Percentiles rank a stretch among this genome's conserved stretches.
Conservation (phyloP, 148 eudicot species). For the Oxyria digyna region DNA sequence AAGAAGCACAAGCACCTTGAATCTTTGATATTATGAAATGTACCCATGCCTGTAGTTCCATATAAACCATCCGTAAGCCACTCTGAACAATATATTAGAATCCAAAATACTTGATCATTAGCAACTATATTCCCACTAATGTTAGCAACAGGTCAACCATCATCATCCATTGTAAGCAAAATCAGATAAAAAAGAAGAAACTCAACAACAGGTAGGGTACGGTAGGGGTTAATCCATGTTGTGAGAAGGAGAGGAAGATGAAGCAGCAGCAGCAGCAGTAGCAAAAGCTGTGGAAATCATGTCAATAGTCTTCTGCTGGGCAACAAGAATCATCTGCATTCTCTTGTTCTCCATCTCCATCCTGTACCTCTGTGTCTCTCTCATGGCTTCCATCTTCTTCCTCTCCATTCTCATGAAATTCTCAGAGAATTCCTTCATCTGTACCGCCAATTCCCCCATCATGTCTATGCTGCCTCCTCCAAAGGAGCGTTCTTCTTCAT, state of each 20-base stretch:
- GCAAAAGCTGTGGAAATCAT: slow-evolving; percentile 39
- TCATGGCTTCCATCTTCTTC: slow-evolving; percentile 66
- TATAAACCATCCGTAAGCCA: too few relatives aligned
- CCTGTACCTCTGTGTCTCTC: slow-evolving; percentile 37
- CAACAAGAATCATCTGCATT: slow-evolving; percentile 50
- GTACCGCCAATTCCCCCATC: slow-evolving; percentile 34
- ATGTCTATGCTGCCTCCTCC: slow-evolving; percentile 4
- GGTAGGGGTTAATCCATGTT: neutral
- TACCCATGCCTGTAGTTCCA: too few relatives aligned
- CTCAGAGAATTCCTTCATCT: slow-evolving; percentile 55
- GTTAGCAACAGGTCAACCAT: neutral
- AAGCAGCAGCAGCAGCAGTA: neutral
- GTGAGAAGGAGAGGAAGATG: neutral
- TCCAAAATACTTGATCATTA: too few relatives aligned
- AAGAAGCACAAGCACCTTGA: too few relatives aligned
- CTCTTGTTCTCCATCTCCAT: slow-evolving; percentile 81
- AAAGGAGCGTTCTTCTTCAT: slow-evolving; percentile 15
- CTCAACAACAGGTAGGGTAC: too few relatives aligned
- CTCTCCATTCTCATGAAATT: slow-evolving; percentile 50
- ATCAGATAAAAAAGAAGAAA: too few relatives aligned
- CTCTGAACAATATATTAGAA: too few relatives aligned
- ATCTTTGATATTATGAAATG: too few relatives aligned
- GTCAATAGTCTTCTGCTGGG: slow-evolving; percentile 48
- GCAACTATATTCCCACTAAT: neutral
- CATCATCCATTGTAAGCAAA: too few relatives aligned